Evolutionary conservation across 2,329 filamentous ascomycete species (phyloP).

Genomic region (Dothistroma pini): DNA sequence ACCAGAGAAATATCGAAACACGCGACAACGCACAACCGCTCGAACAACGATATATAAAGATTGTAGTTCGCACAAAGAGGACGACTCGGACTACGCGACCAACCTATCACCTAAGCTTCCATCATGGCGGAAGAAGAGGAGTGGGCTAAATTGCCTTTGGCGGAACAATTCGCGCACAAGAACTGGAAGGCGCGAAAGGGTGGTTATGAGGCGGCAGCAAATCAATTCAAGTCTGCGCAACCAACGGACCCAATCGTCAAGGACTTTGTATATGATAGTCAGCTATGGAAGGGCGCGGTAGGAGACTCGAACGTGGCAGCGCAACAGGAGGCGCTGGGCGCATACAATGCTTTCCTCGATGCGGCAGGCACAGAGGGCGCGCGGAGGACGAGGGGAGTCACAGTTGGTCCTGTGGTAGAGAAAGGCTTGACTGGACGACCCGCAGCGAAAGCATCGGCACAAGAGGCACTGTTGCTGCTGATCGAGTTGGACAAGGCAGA

Average conservation of each 20-base stretch:
- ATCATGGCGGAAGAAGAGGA: constrained; percentile 84
- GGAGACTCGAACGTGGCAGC: constrained; percentile 95
- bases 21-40: not conserved
- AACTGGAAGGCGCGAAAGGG: constrained; percentile 96
- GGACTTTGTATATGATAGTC: constrained; percentile 79
- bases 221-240: constrained; percentile 78
- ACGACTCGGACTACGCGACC: not conserved
- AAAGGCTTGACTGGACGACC: constrained; percentile 90
- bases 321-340: constrained; percentile 85
- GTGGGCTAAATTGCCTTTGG: constrained; percentile 71
- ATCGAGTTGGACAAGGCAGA: constrained; percentile 84
- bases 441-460: constrained; percentile 78
- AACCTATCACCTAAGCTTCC: not conserved
- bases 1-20: constrained; percentile 1
- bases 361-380: constrained; percentile 74
- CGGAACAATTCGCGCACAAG: constrained; percentile 84
- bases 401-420: constrained; percentile 77
- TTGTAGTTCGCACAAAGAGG: not conserved
- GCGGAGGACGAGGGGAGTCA: constrained; percentile 65
- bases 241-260: constrained; percentile 82
- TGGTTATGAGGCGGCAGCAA: constrained; percentile 88
- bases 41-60: not conserved
- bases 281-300: constrained; percentile 88
- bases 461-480: constrained; percentile 83
- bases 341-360: constrained; percentile 88